Conservation (phyloP, 108 stramenopile species). For the Cyclotella cryptica region DNA sequence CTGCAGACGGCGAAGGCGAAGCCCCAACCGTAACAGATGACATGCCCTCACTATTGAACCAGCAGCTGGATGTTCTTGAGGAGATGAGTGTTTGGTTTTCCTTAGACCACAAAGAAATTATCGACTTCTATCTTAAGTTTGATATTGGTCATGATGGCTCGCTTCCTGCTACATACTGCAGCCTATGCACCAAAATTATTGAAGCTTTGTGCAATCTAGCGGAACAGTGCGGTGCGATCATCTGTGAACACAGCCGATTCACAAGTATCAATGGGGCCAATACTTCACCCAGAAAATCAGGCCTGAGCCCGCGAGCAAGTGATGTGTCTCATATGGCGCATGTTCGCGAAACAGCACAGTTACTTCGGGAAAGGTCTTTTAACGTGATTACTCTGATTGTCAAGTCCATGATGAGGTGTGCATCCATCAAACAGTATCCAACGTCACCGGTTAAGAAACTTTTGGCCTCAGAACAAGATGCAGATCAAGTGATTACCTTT, state of each 20-base stretch:
- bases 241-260: constrained; percentile 71
- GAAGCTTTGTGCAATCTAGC: constrained; percentile 76
- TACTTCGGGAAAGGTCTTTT: constrained; percentile 71
- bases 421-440: constrained; percentile 18
- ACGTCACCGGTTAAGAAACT: constrained; percentile 28
- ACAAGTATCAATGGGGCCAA: constrained; percentile 38
- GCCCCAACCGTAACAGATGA: constrained; percentile 17
- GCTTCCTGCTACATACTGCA: constrained; percentile 67
- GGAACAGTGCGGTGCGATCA: constrained; percentile 74
- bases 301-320: constrained; percentile 16
- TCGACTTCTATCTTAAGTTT: constrained; percentile 89
- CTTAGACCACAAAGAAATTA: constrained; percentile 59
- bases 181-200: constrained; percentile 68
- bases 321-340: constrained; percentile 44
- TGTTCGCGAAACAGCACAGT: constrained; percentile 69
- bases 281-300: constrained; percentile 34
- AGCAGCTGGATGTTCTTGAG: constrained; percentile 79
- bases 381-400: constrained; percentile 73
- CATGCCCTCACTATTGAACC: constrained; percentile 62
- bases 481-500: constrained; percentile 22
- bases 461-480: background rate
- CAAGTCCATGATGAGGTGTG: constrained; percentile 61
- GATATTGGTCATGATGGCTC: constrained; percentile 60
- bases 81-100: constrained; percentile 84
- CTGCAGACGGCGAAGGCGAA: constrained; percentile 26